Percentiles rank a stretch among this genome's conserved stretches.
Evolutionary conservation across 495 filamentous ascomycete genomes (phyloP).

Genomic region (Niebla homalea): DNA sequence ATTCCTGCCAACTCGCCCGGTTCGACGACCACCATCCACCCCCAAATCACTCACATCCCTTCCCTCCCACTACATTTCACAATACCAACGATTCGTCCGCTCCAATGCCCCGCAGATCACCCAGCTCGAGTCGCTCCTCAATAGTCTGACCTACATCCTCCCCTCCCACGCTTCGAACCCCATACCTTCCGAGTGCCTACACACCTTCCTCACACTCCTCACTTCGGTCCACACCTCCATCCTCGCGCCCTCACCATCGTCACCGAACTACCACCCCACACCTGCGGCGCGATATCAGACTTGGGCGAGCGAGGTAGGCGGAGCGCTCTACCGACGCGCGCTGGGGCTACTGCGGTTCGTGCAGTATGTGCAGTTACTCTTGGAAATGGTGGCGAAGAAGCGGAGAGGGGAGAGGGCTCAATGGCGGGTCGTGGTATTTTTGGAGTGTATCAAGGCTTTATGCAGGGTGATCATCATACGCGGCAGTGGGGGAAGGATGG

Average conservation of each 20-base stretch:
- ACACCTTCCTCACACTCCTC: constrained; percentile 76
- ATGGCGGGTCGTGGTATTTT: constrained; percentile 79
- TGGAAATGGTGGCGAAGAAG: constrained; percentile 78
- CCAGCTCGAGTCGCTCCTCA: constrained; percentile 83
- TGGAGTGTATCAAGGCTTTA: constrained; percentile 77
- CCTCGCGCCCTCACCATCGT: constrained; percentile 48
- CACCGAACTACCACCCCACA: constrained; percentile 2
- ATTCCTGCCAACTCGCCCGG: background rate
- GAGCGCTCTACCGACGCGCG: constrained; percentile 61
- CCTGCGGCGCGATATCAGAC: constrained; percentile 16
- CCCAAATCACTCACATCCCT: constrained; percentile 17
- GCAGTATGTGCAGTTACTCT: constrained; percentile 80
- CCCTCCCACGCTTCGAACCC: constrained; percentile 89
- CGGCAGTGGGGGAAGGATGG: constrained; percentile 42
- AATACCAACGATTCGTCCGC: constrained; percentile 85
- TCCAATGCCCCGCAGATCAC: constrained; percentile 84
- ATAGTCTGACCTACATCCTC: constrained; percentile 89
- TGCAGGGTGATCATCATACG: constrained; percentile 72
- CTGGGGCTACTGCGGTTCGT: constrained; percentile 68
- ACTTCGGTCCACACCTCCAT: constrained; percentile 91
- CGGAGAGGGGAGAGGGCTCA: constrained; percentile 63
- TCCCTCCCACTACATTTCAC: constrained; percentile 60
- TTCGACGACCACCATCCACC: background rate
- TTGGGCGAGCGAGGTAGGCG: constrained; percentile 48
- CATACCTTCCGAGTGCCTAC: constrained; percentile 84